Evolutionary conservation across 129 eudicot genomes (phyloP), one percentile per base, ranked within the genome.

Genomic region (Arctium lappa): DNA sequence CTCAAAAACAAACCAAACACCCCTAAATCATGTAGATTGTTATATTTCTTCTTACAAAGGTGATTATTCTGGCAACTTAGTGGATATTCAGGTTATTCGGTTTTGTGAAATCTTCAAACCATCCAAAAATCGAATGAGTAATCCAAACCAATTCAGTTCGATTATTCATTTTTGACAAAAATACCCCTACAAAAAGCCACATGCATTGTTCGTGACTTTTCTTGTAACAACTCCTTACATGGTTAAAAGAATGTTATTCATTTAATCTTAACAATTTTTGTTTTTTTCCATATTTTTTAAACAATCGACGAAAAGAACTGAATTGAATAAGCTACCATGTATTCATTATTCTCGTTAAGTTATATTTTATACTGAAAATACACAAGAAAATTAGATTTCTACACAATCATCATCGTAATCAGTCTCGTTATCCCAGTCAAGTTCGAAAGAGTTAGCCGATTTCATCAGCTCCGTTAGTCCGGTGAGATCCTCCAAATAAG

Each of bases 401-500:
- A 89, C 73, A 87, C 76, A 92, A 63, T 90, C 97, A 10, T 89
- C 92, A 1, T 91, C 97, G 7, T 82, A 73, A 68, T 91, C 97
- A 30, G 83, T 85, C 66, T 84, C 97, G 68, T 87, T 60, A 82
- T 93, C 99, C 95, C 94, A 96, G 73, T 93, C 98, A 76, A 93
- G 29, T 6, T 90, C 87, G 75, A 89, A 93, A 50, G 90, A 86
- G 84, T 82, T 89, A 13, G 97, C 95, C 6, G 98, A 89, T 71
- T 90, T 91, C 99, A 85, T 90, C 80, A 96, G 73, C 69, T 96
- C 99, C 1, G 99, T 96, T 81, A 96, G 85, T 65, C 99, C 99
- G 5, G 99, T 93, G 48, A 95, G 85, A 85, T 95, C 99, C 87
- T 95, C 99, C 93, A 95, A 83, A 79, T 90, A 93, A 9, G 97